Evolutionary conservation across 1,284 basidiomycete species (phyloP), one percentile per base, ranked within the genome.

Genomic region (Meripilus lineatus): DNA sequence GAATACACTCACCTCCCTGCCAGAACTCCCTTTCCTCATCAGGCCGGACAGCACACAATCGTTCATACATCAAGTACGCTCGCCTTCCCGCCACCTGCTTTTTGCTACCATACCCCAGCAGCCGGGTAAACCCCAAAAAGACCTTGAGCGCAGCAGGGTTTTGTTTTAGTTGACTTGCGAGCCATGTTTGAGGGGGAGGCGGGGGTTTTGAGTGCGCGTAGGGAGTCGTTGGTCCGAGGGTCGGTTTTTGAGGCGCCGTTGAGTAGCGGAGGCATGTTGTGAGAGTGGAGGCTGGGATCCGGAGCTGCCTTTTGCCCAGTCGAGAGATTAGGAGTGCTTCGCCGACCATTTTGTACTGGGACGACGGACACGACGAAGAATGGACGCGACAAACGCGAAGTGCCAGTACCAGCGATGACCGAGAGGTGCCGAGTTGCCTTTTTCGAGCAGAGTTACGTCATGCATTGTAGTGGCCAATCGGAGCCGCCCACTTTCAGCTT

Each of bases 11-110:
- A 85, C 85, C 78, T 46, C 80, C 61, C 53, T 71, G 72, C 84
- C 87, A 88, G 56, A 88, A 88, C 2, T 59, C 62, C 15, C 56
- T 59, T 47, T 86, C 79, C 49, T 81, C 70, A 48, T 85, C 83
- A 20, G 82, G 75, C 38, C 69, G 70, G 14, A 64, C 58, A 1
- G 75, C 70, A 52, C 81, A 84, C 3, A 84, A 54, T 14, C 72
- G 58, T 42, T 79, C 70, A 54, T 88, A 88, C 42, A 87, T 57
- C 14, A 66, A 63, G 36, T 80, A 70, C 2, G 79, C 69, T 20
- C 81, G 67, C 44, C 77, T 59, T 23, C 73, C 84, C 0, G 83
- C 80, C 3, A 79, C 54, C 52, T 85, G 82, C 52, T 74, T 78
- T 1, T 76, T 67, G 47, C 71, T 79, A 1, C 74, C 72, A 49